Base-by-base conservation (phyloP, 2,329 filamentous ascomycete species). In the Fusarium sp. region DNA sequence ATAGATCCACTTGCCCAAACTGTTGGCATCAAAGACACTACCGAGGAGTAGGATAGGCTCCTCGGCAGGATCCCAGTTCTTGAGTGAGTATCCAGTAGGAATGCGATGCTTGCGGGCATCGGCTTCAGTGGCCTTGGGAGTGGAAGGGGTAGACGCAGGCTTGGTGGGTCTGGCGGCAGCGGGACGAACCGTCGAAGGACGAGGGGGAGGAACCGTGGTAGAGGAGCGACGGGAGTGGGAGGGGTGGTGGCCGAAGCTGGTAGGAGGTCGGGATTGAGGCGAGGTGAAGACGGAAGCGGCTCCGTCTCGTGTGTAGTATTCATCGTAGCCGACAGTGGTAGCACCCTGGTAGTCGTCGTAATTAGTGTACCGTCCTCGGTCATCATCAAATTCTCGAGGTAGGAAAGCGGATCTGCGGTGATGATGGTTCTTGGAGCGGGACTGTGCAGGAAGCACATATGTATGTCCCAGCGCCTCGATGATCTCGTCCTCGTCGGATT, bases 1-100 rank as follows among this genome's bases (percentile, higher is more conserved):
- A 82, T 97, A 99, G 77, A 99, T 97, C 96, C 96, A 99, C 83
- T 98, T 98, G 77, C 96, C 96, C 30, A 99, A 87, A 27, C 93
- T 97, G 86, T 98, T 98, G 77, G 95, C 93, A 78, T 98, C 96
- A 77, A 98, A 98, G 59, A 98, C 96, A 78, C 93, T 97, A 53
- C 96, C 96, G 23, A 98, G 87, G 27, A 99, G 88, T 78, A 98
- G 90, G 78, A 99, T 98, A 54, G 96, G 96, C 73, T 94, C 90
- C 84, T 98, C 95, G 28, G 89, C 90, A 1, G 95, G 95, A 79
- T 99, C 96, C 96, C 96, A 98, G 84, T 98, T 97, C 87, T 98
- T 98, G 78, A 95, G 89, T 27, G 93, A 97, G 84, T 97, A 99
- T 68, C 96, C 95, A 2, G 89, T 81, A 3, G 96, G 94, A 60